Conservation (phyloP, 2,329 filamentous ascomycete genomes). For the Penicillium brevicompactum region DNA sequence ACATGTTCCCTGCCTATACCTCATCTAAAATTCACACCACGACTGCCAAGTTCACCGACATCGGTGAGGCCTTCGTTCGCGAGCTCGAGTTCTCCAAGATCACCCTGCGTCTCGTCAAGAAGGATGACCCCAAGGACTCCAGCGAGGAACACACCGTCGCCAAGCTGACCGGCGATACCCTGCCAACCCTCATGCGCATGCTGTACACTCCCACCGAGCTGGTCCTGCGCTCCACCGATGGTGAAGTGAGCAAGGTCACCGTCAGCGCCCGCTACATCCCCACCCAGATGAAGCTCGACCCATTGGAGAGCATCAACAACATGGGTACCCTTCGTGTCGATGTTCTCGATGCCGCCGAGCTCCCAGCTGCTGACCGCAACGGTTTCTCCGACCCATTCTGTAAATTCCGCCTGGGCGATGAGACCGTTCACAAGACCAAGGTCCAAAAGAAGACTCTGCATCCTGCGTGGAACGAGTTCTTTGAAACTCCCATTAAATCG, state of each 20-base stretch:
- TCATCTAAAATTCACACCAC: constrained; percentile 74
- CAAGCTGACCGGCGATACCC: constrained; percentile 79
- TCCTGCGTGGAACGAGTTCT: constrained; percentile 94
- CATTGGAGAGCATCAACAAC: constrained; percentile 97
- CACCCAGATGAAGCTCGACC: constrained; percentile 89
- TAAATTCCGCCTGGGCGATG: constrained; percentile 87
- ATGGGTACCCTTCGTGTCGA: constrained; percentile 96
- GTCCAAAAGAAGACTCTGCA: constrained; percentile 95
- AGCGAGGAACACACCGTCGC: constrained; percentile 74
- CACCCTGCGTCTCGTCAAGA: constrained; percentile 82
- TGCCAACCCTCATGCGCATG: constrained; percentile 85
- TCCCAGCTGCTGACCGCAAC: constrained; percentile 94
- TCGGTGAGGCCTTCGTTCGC: constrained; percentile 92
- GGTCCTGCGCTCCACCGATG: constrained; percentile 75
- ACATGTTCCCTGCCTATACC: constrained; percentile 84
- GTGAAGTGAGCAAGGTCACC: constrained; percentile 75
- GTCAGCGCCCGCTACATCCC: constrained; percentile 95
- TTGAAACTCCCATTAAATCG: constrained; percentile 80
- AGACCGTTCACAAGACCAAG: constrained; percentile 93
- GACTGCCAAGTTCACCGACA: constrained; percentile 77
- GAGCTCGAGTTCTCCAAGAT: constrained; percentile 96
- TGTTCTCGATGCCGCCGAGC: constrained; percentile 78
- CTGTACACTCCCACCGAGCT: constrained; percentile 88
- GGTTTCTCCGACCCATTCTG: constrained; percentile 97
- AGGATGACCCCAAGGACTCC: constrained; percentile 71